Evolutionary conservation across 2,329 filamentous ascomycete species (phyloP).

Genomic region (Cercospora sojina): DNA sequence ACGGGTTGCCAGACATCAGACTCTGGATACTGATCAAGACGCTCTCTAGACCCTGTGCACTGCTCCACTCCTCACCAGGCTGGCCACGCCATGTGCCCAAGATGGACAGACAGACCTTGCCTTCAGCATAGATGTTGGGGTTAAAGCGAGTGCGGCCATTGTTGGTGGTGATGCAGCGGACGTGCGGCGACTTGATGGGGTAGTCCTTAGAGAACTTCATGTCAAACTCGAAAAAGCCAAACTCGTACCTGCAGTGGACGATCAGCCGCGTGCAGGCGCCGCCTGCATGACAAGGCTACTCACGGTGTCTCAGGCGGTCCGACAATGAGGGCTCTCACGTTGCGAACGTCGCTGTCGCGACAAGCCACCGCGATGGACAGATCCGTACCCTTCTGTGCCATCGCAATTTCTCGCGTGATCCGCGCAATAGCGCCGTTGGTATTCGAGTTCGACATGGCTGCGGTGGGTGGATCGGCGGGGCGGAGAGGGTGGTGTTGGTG

Average conservation of each 20-base stretch:
- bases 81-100: slow-evolving; percentile 87
- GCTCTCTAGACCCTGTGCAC: slow-evolving; percentile 91
- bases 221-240: slow-evolving; percentile 88
- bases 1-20: slow-evolving; percentile 76
- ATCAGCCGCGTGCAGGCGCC: background rate
- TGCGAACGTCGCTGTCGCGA: slow-evolving; percentile 82
- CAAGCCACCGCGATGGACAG: slow-evolving; percentile 86
- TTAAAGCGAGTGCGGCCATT: slow-evolving; percentile 87
- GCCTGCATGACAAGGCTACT: slow-evolving; percentile 38
- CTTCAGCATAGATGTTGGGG: slow-evolving; percentile 89
- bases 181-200: slow-evolving; percentile 62
- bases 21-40: slow-evolving; percentile 95
- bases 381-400: slow-evolving; percentile 79
- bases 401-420: slow-evolving; percentile 69
- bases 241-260: slow-evolving; percentile 65
- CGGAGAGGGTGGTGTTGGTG: background rate
- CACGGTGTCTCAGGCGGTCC: slow-evolving; percentile 76
- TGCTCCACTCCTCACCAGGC: slow-evolving; percentile 91
- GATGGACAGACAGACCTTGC: slow-evolving; percentile 82
- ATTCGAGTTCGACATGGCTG: slow-evolving; percentile 31
- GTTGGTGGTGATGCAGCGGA: slow-evolving; percentile 79
- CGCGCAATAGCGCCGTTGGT: slow-evolving; percentile 33
- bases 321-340: slow-evolving; percentile 82
- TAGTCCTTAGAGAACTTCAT: slow-evolving; percentile 64
- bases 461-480: background rate